Evolutionary conservation across 1,284 basidiomycete species (phyloP).

Genomic region (Ustilago xerochloae): DNA sequence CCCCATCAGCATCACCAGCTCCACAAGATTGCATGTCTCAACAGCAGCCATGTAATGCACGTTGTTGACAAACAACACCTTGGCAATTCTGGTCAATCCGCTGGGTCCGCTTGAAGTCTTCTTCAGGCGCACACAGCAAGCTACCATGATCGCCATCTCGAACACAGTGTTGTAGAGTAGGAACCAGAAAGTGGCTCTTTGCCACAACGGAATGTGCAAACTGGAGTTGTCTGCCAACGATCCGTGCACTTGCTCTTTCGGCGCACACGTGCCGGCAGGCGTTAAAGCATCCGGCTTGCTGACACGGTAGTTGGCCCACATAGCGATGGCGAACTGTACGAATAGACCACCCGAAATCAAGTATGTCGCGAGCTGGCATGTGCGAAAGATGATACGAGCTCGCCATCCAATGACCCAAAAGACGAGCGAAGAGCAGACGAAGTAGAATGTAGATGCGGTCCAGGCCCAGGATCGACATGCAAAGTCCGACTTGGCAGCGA

Average conservation of each 20-base stretch:
- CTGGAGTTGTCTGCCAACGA: background rate
- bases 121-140: conserved; percentile 22
- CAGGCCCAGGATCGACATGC: conserved; percentile 37
- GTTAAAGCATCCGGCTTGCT: conserved; percentile 28
- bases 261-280: conserved; percentile 30
- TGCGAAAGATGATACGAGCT: conserved; percentile 39
- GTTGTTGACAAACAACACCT: conserved; percentile 44
- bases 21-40: conserved; percentile 35
- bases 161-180: conserved; percentile 43
- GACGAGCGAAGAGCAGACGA: conserved; percentile 34
- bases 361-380: background rate
- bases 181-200: conserved; percentile 46
- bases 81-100: conserved; percentile 38
- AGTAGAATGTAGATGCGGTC: conserved; percentile 36
- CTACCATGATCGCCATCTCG: conserved; percentile 21
- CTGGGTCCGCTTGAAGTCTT: conserved; percentile 31
- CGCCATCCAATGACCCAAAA: conserved; percentile 42
- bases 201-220: conserved; percentile 19
- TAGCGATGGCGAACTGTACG: conserved; percentile 22
- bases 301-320: conserved; percentile 41
- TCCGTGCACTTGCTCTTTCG: conserved; percentile 5
- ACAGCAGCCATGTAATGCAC: conserved; percentile 46
- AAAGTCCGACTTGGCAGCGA: conserved; percentile 14
- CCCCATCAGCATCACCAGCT: conserved; percentile 30
- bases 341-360: conserved; percentile 19